Evolutionary conservation across 805 yeast genomes (phyloP).

Genomic region (Cyberlindnera euphorbiiphila): DNA sequence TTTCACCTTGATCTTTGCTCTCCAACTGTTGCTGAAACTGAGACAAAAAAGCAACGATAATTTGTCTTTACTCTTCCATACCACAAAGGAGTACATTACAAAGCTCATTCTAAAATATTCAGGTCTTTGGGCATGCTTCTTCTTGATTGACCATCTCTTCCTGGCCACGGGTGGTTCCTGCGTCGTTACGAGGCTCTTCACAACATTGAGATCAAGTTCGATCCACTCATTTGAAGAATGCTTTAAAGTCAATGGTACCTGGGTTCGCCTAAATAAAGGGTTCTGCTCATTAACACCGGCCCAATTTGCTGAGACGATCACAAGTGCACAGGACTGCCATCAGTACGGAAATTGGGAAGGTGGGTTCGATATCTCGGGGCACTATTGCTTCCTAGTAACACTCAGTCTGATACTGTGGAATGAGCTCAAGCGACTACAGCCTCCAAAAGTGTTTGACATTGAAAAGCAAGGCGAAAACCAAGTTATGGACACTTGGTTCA

Average conservation of each 20-base stretch:
- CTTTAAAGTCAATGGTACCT: slow-evolving; percentile 18
- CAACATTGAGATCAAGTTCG: neutral
- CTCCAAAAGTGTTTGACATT: slow-evolving; percentile 1
- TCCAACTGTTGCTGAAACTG: neutral
- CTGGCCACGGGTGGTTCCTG: slow-evolving; percentile 17
- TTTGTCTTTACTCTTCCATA: neutral
- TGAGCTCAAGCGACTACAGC: slow-evolving; percentile 27
- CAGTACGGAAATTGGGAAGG: slow-evolving; percentile 39
- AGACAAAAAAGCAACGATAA: neutral
- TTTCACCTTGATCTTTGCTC: slow-evolving; percentile 1
- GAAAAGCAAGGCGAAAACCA: slow-evolving; percentile 7
- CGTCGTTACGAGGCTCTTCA: slow-evolving; percentile 1
- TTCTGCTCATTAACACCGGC: slow-evolving; percentile 16
- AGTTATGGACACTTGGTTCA: slow-evolving; percentile 4
- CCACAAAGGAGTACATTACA: slow-evolving; percentile 2
- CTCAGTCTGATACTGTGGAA: slow-evolving; percentile 39
- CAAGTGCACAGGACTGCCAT: slow-evolving; percentile 33
- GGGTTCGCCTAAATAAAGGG: slow-evolving; percentile 17
- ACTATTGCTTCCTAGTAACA: slow-evolving; percentile 42
- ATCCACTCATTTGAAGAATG: slow-evolving; percentile 9
- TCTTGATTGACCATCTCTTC: slow-evolving; percentile 15
- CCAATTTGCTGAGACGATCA: slow-evolving; percentile 16
- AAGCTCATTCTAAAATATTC: slow-evolving; percentile 7
- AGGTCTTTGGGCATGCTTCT: slow-evolving; percentile 10
- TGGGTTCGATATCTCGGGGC: slow-evolving; percentile 55